These are phyloP conservation scores for Taphrina betulina DNA, from an alignment of 1,139 yeast species.

Conservation along the genomic window DNA sequence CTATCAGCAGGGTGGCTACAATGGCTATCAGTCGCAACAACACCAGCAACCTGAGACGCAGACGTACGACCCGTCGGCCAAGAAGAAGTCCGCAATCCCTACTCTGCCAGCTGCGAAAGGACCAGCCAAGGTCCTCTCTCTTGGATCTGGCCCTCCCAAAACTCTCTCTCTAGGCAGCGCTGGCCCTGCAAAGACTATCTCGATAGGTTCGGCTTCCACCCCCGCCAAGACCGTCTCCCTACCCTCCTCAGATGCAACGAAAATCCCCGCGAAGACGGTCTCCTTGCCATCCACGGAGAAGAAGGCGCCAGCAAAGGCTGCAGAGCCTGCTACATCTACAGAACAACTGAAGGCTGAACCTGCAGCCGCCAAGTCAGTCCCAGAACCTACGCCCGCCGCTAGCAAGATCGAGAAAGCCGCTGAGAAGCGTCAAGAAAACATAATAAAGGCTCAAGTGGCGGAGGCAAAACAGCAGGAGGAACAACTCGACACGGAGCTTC, in stretches of 20 bases:
- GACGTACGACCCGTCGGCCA: slow-evolving; percentile 22
- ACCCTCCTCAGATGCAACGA: slow-evolving; percentile 6
- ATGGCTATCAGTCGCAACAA: slow-evolving; percentile 55
- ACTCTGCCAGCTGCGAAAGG: slow-evolving; percentile 31
- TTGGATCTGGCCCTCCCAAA: slow-evolving; percentile 29
- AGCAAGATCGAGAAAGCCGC: slow-evolving; percentile 39
- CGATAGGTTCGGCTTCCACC: slow-evolving; percentile 12
- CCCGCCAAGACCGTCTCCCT: slow-evolving; percentile 25
- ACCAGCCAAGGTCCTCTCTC: slow-evolving; percentile 32
- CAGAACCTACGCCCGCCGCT: slow-evolving; percentile 39
- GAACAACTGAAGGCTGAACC: slow-evolving; percentile 35
- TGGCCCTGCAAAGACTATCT: slow-evolving; percentile 32
- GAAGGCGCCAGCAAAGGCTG: slow-evolving; percentile 35
- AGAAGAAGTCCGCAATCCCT: slow-evolving; percentile 8
- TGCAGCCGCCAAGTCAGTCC: slow-evolving; percentile 34
- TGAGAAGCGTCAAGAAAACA: slow-evolving; percentile 47
- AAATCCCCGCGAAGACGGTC: slow-evolving; percentile 26
- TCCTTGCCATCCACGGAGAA: slow-evolving; percentile 38
- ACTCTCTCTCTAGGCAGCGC: slow-evolving; percentile 20
- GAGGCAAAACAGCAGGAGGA: slow-evolving; percentile 75
- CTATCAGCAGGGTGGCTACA: slow-evolving; percentile 52
- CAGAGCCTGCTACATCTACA: slow-evolving; percentile 24
- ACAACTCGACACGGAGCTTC: slow-evolving; percentile 80
- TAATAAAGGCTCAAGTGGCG: slow-evolving; percentile 41
- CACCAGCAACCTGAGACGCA: slow-evolving; percentile 43